phyloP scores from a whole-genome alignment of 495 filamentous ascomycete species.

The Aspergillus haitiensis region DNA sequence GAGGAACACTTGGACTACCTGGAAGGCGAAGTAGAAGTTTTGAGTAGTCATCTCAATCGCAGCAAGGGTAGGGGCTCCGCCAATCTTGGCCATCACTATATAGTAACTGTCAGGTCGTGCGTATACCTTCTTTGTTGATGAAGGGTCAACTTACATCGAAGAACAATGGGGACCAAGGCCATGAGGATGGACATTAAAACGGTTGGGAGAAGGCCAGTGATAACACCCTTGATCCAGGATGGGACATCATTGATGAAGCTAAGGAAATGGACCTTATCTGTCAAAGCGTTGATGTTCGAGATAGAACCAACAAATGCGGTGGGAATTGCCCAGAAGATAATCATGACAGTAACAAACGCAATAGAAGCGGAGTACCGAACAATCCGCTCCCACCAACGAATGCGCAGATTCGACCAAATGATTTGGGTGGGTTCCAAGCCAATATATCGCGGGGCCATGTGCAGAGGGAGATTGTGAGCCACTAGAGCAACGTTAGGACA shows the following conservation, averaged over 20 bases:
- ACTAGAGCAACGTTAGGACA: conserved; percentile 42
- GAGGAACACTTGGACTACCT: conserved; percentile 93
- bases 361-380: conserved; percentile 68
- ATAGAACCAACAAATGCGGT: conserved; percentile 82
- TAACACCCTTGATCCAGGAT: conserved; percentile 67
- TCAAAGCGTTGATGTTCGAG: conserved; percentile 78
- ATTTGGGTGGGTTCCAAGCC: conserved; percentile 83
- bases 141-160: conserved; percentile 57
- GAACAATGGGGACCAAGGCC: conserved; percentile 83
- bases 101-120: not conserved
- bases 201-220: conserved; percentile 81
- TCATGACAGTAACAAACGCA: conserved; percentile 70
- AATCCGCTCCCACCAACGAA: conserved; percentile 85
- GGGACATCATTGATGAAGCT: conserved; percentile 75
- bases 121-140: not conserved
- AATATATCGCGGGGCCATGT: conserved; percentile 90
- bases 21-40: conserved; percentile 92
- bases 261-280: conserved; percentile 61
- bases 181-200: conserved; percentile 83
- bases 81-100: conserved; percentile 69
- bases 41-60: conserved; percentile 84
- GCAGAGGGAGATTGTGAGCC: conserved; percentile 83
- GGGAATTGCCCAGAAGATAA: conserved; percentile 92
- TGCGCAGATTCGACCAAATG: conserved; percentile 83
- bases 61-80: conserved; percentile 75